These are phyloP conservation scores for Pyrenopolyporus hunteri DNA, from an alignment of 495 filamentous ascomycete genomes.

Conservation along the genomic window DNA sequence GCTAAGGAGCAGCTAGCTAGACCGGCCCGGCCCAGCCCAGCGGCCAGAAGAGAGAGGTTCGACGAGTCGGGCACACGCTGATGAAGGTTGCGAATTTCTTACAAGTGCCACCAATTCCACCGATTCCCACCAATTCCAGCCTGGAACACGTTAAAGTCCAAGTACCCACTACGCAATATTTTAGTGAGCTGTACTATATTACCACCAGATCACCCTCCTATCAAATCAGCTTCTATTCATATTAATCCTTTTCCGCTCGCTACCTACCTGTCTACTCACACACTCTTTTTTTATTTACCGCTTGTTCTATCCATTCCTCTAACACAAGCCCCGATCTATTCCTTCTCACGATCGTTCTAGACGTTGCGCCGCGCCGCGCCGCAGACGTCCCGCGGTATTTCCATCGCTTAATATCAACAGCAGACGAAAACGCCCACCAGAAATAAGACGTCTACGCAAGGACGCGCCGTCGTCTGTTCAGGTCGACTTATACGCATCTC, in stretches of 20 bases:
- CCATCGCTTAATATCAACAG: conserved; percentile 28
- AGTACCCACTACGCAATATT: conserved; percentile 40
- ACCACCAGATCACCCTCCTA: conserved; percentile 34
- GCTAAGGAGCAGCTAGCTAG: conserved; percentile 10
- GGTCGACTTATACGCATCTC: conserved; percentile 23
- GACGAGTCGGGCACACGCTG: conserved; percentile 12
- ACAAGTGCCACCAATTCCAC: conserved; percentile 38
- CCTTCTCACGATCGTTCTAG: conserved; percentile 38
- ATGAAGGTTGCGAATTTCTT: conserved; percentile 22
- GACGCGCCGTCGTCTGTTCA: conserved; percentile 17
- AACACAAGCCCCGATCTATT: conserved; percentile 36
- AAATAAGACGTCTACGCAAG: conserved; percentile 14
- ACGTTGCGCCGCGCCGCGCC: conserved; percentile 35
- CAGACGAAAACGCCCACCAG: conserved; percentile 30
- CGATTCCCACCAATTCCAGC: no score
- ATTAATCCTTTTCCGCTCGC: conserved; percentile 36
- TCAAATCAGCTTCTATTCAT: conserved; percentile 40
- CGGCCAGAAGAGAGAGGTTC: conserved; percentile 8
- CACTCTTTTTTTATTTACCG: conserved; percentile 30
- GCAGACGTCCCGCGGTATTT: conserved; percentile 32
- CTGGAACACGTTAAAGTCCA: conserved; percentile 39
- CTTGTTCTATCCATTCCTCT: conserved; percentile 32
- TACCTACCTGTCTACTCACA: conserved; percentile 13
- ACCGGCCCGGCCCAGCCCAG: conserved; percentile 24
- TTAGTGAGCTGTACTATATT: conserved; percentile 43